A percentile compares a stretch with the other conserved stretches of the same genome.
These are phyloP conservation scores for Rubus parviflorus DNA, from an alignment of 306 rosid species.

Conservation along the genomic window DNA sequence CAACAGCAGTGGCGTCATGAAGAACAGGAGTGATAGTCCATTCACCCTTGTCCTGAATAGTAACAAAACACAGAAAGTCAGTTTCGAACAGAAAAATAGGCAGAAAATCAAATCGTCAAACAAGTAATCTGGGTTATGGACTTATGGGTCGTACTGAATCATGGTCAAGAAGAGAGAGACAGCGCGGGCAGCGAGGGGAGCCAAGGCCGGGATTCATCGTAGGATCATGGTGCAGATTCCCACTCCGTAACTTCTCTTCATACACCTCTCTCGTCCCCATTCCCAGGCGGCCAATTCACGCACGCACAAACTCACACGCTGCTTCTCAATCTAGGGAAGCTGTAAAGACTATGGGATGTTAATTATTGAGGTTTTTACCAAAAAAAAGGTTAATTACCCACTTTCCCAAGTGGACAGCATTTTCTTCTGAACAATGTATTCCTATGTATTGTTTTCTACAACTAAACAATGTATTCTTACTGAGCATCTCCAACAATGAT, in stretches of 20 bases:
- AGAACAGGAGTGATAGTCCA: constrained; percentile 82
- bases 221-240: constrained; percentile 78
- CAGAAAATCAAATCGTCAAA: constrained; percentile 29
- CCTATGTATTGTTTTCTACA: too few species aligned
- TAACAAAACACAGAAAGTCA: constrained; percentile 1
- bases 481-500: too few species aligned
- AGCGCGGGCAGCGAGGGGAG: constrained; percentile 85
- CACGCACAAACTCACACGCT: not conserved
- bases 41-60: constrained; percentile 61
- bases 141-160: constrained; percentile 34
- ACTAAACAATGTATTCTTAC: too few species aligned
- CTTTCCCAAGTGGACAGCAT: too few species aligned
- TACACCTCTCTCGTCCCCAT: constrained; percentile 93
- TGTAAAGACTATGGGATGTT: not conserved
- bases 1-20: constrained; percentile 72
- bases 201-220: constrained; percentile 93
- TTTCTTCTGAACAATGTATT: too few species aligned
- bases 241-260: constrained; percentile 72
- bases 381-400: too few species aligned
- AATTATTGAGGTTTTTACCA: too few species aligned
- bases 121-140: not conserved
- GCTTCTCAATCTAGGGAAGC: not conserved
- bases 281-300: not conserved
- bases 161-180: constrained; percentile 74
- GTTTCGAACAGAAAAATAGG: not conserved